phyloP scores from a whole-genome alignment of 352 stramenopile genomes.

The Aphanomyces invadans region DNA sequence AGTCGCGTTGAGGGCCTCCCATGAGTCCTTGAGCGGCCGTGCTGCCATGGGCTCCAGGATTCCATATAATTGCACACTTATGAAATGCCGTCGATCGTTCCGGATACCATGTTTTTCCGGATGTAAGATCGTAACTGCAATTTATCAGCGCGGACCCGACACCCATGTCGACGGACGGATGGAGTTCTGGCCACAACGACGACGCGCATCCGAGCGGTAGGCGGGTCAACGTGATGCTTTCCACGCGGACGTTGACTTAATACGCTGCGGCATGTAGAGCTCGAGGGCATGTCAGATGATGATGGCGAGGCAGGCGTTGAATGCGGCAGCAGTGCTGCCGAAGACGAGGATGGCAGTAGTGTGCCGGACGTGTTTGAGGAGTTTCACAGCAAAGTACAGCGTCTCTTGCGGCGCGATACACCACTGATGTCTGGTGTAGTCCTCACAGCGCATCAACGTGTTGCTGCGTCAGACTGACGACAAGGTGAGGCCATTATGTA shows the following conservation, averaged over 20 bases:
- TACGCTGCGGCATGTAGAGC: too few relatives aligned
- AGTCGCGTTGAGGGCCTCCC: too few relatives aligned
- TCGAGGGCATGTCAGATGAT: background rate
- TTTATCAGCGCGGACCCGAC: background rate
- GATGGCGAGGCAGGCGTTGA: background rate
- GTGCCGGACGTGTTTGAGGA: conserved; percentile 12
- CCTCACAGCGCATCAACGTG: background rate
- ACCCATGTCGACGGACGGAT: background rate
- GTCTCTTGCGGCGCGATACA: background rate
- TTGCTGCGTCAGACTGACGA: background rate
- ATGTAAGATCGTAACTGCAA: background rate
- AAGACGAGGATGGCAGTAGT: background rate
- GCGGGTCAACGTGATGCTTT: background rate
- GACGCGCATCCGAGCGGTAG: background rate
- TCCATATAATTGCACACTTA: background rate
- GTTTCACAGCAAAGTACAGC: conserved; percentile 4
- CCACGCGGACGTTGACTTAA: too few relatives aligned
- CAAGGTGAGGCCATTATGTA: background rate
- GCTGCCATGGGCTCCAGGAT: too few relatives aligned
- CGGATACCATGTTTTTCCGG: background rate
- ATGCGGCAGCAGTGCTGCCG: too few relatives aligned
- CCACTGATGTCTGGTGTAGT: background rate
- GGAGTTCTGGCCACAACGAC: background rate
- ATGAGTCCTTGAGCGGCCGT: too few relatives aligned
- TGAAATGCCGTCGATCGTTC: background rate